These are phyloP conservation scores for Tricholoma furcatifolium DNA, from an alignment of 768 basidiomycete species.

Conservation along the genomic window DNA sequence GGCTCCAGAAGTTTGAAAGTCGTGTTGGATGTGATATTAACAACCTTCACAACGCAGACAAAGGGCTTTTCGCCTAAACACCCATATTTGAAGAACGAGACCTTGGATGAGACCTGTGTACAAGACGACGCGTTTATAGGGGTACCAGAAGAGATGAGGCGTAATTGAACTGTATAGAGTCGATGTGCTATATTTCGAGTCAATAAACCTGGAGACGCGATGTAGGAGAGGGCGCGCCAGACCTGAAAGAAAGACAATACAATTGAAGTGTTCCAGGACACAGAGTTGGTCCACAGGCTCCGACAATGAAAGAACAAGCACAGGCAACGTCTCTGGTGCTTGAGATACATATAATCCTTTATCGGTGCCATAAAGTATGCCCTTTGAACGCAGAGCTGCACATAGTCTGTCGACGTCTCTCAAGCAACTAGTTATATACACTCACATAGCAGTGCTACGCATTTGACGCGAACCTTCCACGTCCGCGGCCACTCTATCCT, in stretches of 20 bases:
- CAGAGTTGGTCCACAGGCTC: slow-evolving; percentile 66
- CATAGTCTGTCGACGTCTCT: neutral
- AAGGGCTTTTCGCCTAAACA: slow-evolving; percentile 44
- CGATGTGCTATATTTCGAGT: slow-evolving; percentile 4
- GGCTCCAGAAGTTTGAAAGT: neutral
- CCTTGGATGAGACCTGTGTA: slow-evolving; percentile 14
- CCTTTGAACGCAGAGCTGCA: neutral
- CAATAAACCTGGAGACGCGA: neutral
- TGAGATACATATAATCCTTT: slow-evolving; percentile 14
- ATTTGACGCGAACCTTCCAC: slow-evolving; percentile 2
- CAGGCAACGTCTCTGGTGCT: slow-evolving; percentile 2
- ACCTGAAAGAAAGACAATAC: slow-evolving; percentile 76
- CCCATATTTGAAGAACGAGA: slow-evolving; percentile 32
- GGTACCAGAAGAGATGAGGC: neutral
- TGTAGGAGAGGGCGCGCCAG: slow-evolving; percentile 1
- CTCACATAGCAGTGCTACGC: slow-evolving; percentile 11
- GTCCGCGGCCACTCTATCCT: neutral
- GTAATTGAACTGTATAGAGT: slow-evolving; percentile 9
- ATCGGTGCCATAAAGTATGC: slow-evolving; percentile 14
- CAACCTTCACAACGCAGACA: slow-evolving; percentile 38
- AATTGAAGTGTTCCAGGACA: slow-evolving; percentile 70
- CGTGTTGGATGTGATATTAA: neutral
- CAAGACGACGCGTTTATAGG: slow-evolving; percentile 4
- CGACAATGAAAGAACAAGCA: slow-evolving; percentile 3
- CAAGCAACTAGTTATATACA: neutral